phyloP scores from a whole-genome alignment of 345 rosid genomes.

The Fremontodendron californicum region DNA sequence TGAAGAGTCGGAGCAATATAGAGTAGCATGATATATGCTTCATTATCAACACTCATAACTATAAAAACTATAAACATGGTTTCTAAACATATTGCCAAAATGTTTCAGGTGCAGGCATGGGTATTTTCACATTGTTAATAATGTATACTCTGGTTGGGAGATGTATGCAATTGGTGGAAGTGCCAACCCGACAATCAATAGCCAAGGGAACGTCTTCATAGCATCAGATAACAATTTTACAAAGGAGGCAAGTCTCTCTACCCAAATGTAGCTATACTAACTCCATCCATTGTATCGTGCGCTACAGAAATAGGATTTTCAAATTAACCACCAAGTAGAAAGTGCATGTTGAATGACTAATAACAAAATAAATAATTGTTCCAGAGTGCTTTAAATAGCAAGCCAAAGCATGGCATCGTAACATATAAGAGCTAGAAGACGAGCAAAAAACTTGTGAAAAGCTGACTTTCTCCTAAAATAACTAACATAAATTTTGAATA shows the following conservation, averaged over 20 bases:
- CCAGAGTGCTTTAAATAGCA: not conserved
- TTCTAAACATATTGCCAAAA: not conserved
- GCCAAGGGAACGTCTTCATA: conserved; percentile 61
- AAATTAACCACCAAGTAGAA: not conserved
- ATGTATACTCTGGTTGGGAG: conserved; percentile 53
- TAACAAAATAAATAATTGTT: not conserved
- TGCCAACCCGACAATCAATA: conserved; percentile 68
- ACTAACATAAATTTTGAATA: not conserved
- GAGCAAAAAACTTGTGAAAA: not conserved
- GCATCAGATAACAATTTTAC: conserved; percentile 38
- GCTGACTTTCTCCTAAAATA: not conserved
- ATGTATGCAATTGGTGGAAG: conserved; percentile 75
- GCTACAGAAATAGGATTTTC: not conserved
- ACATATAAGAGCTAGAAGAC: not conserved
- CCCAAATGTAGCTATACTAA: not conserved
- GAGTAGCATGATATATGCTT: not conserved
- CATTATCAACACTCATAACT: not conserved
- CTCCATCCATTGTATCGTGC: not conserved
- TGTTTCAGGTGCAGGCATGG: conserved; percentile 66
- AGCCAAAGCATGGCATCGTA: not conserved
- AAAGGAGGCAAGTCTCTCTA: conserved; percentile 47
- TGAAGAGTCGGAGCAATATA: too few relatives aligned
- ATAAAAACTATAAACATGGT: not conserved
- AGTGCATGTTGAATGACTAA: not conserved
- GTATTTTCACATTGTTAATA: conserved; percentile 65